Conservation (phyloP, 371 early-diverging fungal genomes). For the Chytridiales sp. region DNA sequence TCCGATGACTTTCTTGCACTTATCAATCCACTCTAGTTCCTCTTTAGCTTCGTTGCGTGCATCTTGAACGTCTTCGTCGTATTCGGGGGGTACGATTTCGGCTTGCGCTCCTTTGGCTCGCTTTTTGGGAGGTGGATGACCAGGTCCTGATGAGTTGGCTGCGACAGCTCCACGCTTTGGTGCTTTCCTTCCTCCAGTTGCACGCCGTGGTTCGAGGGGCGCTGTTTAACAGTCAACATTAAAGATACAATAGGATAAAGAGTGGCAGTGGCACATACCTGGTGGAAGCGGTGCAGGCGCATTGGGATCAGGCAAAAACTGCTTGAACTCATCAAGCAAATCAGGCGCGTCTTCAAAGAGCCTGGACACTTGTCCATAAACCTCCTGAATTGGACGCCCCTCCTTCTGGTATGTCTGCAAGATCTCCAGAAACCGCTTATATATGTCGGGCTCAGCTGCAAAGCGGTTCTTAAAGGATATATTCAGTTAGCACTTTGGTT, state of each 20-base stretch:
- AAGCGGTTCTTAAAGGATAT: constrained; percentile 68
- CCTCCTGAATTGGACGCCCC: constrained; percentile 85
- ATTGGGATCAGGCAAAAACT: constrained; percentile 82
- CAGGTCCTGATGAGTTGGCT: too few species aligned
- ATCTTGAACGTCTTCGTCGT: too few species aligned
- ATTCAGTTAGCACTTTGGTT: neutral
- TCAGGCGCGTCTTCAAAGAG: constrained; percentile 84
- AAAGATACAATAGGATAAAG: too few species aligned
- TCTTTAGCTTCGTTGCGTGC: constrained; percentile 56
- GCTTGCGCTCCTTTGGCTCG: too few species aligned
- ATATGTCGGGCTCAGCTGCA: constrained; percentile 81
- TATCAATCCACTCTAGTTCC: constrained; percentile 91
- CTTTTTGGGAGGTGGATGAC: too few species aligned
- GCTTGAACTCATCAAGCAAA: constrained; percentile 92
- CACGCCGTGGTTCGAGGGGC: too few species aligned
- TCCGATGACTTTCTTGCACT: constrained; percentile 79
- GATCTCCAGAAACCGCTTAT: constrained; percentile 94
- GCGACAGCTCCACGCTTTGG: too few species aligned
- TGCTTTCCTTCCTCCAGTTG: too few species aligned
- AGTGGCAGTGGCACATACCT: too few species aligned
- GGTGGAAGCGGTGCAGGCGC: too few species aligned
- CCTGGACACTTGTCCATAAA: constrained; percentile 83
- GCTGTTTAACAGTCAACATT: too few species aligned
- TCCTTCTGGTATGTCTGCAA: constrained; percentile 91
- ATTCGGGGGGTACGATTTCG: too few species aligned